Base-by-base conservation (phyloP, 257 asterid genomes). In the Linaria vulgaris region DNA sequence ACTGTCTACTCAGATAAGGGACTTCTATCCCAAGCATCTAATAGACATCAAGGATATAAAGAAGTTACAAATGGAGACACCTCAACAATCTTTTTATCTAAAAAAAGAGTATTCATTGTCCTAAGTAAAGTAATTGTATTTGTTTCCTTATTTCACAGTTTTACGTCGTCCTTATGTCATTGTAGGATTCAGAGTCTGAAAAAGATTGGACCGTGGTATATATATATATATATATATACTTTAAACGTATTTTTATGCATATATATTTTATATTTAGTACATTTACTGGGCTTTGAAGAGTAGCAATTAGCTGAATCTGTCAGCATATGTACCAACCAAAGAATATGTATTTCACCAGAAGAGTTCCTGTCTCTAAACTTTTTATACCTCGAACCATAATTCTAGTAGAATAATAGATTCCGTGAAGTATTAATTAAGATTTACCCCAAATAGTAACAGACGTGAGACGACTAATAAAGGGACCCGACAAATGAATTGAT, bases 221-320 rank as follows among this genome's bases (percentile, higher is more conserved):
- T 27, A 12, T 0, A 46, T 6, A 6, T 27, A 27, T 27, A 27
- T 27, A 27, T 27, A 12, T 0, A 46, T 6, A 6, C 52, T n/a
- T 46, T n/a, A 46, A 8, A n/a, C 17, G n/a, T n/a, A n/a, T n/a
- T n/a, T n/a, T n/a, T n/a, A n/a, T n/a, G n/a, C n/a, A n/a, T n/a
- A n/a, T n/a, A n/a, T n/a, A 46, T 15, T 10, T 46, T 46, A 46
- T 19, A 46, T 19, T 15, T 6, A 15, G n/a, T 34, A 11, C 41
- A 34, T 44, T 44, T 44, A 44, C 19, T 44, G 49, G 49, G 15
- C 17, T 44, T 44, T 25, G 14, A 49, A 64, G 57, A 22, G 72
- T 59, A 61, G 83, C 69, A 30, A 86, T 74, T 79, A 54, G 65
- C 53, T 69, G 78, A 72, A 71, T 75, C 64, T 76, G 85, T 76